Conservation (phyloP, 257 asterid genomes). For the Jasminum sambac region DNA sequence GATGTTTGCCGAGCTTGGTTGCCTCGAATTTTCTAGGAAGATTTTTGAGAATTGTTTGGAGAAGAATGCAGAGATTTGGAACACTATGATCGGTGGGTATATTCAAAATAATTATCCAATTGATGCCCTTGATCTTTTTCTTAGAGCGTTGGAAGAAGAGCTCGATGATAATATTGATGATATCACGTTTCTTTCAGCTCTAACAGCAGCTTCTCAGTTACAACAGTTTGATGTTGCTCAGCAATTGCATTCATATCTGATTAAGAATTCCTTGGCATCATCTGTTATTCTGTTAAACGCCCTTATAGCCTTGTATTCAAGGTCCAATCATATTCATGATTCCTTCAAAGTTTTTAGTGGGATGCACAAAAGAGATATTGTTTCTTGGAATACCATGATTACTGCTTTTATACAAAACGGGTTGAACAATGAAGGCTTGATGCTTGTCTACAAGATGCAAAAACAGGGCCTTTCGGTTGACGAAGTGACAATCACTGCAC, state of each 20-base stretch:
- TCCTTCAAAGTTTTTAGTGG: constrained; percentile 55
- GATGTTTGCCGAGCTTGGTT: constrained; percentile 70
- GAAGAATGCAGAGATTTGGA: constrained; percentile 73
- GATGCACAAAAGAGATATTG: constrained; percentile 67
- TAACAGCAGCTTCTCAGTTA: constrained; percentile 67
- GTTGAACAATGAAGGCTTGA: constrained; percentile 62
- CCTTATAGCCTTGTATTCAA: constrained; percentile 57
- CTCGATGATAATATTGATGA: constrained; percentile 47
- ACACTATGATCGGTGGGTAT: constrained; percentile 66
- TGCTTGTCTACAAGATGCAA: constrained; percentile 77
- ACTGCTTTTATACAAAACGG: constrained; percentile 68
- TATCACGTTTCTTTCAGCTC: constrained; percentile 62
- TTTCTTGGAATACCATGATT: constrained; percentile 83
- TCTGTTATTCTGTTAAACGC: constrained; percentile 52
- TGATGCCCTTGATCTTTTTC: constrained; percentile 55
- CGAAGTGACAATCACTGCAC: constrained; percentile 60
- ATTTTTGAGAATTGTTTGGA: constrained; percentile 56
- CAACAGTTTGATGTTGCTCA: constrained; percentile 47
- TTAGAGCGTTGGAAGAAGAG: constrained; percentile 44
- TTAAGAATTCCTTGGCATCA: constrained; percentile 48
- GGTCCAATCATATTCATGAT: constrained; percentile 47
- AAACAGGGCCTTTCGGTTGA: constrained; percentile 49
- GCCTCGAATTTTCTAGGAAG: constrained; percentile 48
- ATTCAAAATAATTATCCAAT: constrained; percentile 50
- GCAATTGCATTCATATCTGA: constrained; percentile 61